These are phyloP conservation scores for Mycothermus thermophilus DNA, from an alignment of 495 filamentous ascomycete species.

Conservation along the genomic window DNA sequence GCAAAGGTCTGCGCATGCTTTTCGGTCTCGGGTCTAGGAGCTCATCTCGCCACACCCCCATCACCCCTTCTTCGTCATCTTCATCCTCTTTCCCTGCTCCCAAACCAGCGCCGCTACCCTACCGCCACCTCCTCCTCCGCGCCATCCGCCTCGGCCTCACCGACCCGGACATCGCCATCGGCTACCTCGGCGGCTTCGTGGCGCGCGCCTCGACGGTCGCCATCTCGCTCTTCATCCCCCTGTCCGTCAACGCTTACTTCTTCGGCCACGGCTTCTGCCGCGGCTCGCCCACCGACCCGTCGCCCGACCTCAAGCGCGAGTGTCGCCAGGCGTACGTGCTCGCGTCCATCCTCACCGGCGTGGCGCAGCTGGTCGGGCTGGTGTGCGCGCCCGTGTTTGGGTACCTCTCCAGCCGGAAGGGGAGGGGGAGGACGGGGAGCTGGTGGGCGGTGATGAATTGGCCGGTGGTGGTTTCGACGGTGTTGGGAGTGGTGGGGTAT, in stretches of 20 bases:
- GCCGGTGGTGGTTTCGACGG: slow-evolving; percentile 57
- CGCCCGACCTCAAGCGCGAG: slow-evolving; percentile 58
- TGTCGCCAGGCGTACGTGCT: slow-evolving; percentile 77
- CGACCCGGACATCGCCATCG: slow-evolving; percentile 64
- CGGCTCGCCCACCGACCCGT: slow-evolving; percentile 41
- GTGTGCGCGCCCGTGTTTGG: slow-evolving; percentile 79
- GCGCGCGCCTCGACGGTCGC: slow-evolving; percentile 91
- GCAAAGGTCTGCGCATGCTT: slow-evolving; percentile 49
- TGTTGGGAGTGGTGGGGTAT: slow-evolving; percentile 65
- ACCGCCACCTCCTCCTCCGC: slow-evolving; percentile 41
- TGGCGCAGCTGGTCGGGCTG: slow-evolving; percentile 74
- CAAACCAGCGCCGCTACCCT: slow-evolving; percentile 29
- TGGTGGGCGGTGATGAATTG: slow-evolving; percentile 37
- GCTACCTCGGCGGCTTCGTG: slow-evolving; percentile 88
- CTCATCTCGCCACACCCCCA: neutral
- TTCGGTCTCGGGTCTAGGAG: slow-evolving; percentile 17
- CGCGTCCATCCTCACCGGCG: slow-evolving; percentile 70
- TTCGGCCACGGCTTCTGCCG: slow-evolving; percentile 65
- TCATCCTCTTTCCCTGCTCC: neutral
- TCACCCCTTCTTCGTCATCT: neutral
- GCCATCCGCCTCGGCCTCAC: slow-evolving; percentile 59
- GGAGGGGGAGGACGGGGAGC: slow-evolving; percentile 27
- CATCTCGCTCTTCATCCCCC: slow-evolving; percentile 84
- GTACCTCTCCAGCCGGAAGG: slow-evolving; percentile 49
- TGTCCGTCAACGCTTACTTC: slow-evolving; percentile 84